Evolutionary conservation across 1,284 basidiomycete genomes (phyloP), one percentile per base, ranked within the genome.

Genomic region (Malassezia equina): DNA sequence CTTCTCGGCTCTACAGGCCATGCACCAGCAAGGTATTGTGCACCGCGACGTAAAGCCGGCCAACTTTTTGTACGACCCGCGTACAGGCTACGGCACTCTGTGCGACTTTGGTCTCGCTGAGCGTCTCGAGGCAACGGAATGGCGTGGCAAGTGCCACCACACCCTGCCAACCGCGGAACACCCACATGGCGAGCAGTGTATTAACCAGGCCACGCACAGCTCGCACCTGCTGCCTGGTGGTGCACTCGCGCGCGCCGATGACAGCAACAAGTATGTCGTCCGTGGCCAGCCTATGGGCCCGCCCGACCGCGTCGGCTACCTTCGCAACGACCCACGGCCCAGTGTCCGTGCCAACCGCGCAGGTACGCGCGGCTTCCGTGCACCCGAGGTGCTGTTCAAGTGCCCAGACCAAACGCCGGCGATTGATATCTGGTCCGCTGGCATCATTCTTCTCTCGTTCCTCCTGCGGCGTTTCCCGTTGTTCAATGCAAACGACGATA

Each of bases 1-100:
- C 72, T 85, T 98, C 73, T 84, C 86, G 19, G 90, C 89, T 1
- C 76, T 98, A 49, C 83, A 86, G 47, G 90, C 93, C 65, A 86
- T 89, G 21, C 94, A 98, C 73, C 78, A 82, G n/a, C 80, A 88
- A 46, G 83, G 82, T 7, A 86, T 98, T 68, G 87, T 98, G 47
- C 93, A 98, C 76, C 88, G 93, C 32, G 93, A 98, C 75, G 88
- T 98, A 67, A 98, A 98, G 73, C 94, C 93, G 15, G 93, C 93
- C 59, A 98, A 98, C 76, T 98, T 98, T 71, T 80, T 98, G 29
- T 98, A 88, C 75, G 88, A 98, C 75, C 85, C 88, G 28, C 81
- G 81, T 41, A 86, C 84, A 4, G 86, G 86, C 2, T 78, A 84
- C 6, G 93, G 94, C 9, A 88, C 87, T 0, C 78, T 99, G 8